A percentile compares a stretch with the other conserved stretches of the same genome.
Evolutionary conservation across 257 asterid genomes (phyloP).

Genomic region (Misopates orontium): DNA sequence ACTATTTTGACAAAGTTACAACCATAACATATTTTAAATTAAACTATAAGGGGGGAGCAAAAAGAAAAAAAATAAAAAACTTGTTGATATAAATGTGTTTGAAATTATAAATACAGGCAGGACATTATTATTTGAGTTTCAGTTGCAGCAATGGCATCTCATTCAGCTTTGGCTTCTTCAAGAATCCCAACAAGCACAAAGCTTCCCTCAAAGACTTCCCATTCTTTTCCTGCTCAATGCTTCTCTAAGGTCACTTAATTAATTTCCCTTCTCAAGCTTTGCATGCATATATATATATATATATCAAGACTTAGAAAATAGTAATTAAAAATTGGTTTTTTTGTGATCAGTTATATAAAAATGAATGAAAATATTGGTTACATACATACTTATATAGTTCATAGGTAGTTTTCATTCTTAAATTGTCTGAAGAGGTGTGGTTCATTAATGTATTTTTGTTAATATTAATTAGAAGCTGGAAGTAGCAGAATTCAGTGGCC

Average conservation of each 20-base stretch:
- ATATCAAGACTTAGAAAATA: too few relatives aligned
- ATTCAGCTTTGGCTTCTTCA: slow-evolving; percentile 90
- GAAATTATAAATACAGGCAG: slow-evolving; percentile 27
- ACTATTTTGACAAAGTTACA: slow-evolving; percentile 36
- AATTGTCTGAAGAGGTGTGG: neutral
- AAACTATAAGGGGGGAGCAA: neutral
- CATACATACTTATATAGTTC: too few relatives aligned
- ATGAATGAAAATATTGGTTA: too few relatives aligned
- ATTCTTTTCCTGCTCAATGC: slow-evolving; percentile 61
- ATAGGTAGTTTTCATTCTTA: neutral
- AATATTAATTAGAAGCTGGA: slow-evolving; percentile 58
- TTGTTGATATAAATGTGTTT: neutral
- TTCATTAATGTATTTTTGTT: slow-evolving; percentile 1
- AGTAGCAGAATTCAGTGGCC: slow-evolving; percentile 70
- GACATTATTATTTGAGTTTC: slow-evolving; percentile 24
- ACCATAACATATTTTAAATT: slow-evolving; percentile 38
- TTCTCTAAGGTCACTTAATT: slow-evolving; percentile 54
- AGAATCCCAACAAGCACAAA: slow-evolving; percentile 70
- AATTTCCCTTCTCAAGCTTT: neutral
- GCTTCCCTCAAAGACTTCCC: slow-evolving; percentile 51
- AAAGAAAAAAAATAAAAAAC: neutral
- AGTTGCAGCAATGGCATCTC: slow-evolving; percentile 75
- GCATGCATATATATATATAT: too few relatives aligned
- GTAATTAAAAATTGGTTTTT: too few relatives aligned
- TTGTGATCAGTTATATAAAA: too few relatives aligned